A percentile compares a stretch with the other conserved stretches of the same genome.
Evolutionary conservation across 305 asterid genomes (phyloP).

Genomic region (Vinca major): DNA sequence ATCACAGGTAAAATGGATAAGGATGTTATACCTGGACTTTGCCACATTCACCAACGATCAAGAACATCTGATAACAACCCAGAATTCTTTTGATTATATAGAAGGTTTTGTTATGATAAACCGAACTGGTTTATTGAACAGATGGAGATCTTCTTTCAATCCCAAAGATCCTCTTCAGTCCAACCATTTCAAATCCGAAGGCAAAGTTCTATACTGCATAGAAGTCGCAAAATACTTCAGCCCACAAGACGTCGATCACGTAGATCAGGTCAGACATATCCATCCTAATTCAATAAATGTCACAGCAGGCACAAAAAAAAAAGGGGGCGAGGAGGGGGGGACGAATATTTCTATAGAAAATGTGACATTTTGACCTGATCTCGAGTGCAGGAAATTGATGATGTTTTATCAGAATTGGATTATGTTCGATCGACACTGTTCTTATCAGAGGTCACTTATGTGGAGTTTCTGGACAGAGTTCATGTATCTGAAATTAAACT

Average conservation of each 20-base stretch:
- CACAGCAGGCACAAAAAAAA: no score
- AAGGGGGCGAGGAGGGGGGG: no score
- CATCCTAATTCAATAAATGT: no score
- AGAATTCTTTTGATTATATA: conserved; percentile 54
- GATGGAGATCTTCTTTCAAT: conserved; percentile 82
- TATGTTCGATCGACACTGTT: conserved; percentile 65
- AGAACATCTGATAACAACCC: conserved; percentile 55
- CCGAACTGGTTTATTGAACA: conserved; percentile 63
- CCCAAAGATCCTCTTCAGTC: conserved; percentile 72
- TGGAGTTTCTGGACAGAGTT: conserved; percentile 69
- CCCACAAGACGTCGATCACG: conserved; percentile 33
- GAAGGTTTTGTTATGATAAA: conserved; percentile 82
- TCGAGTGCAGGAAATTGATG: conserved; percentile 45
- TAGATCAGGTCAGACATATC: conserved; percentile 39
- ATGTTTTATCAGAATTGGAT: conserved; percentile 43
- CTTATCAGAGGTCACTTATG: conserved; percentile 59
- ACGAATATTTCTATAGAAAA: no score
- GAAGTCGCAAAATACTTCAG: conserved; percentile 77
- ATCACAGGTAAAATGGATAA: conserved; percentile 82
- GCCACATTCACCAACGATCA: conserved; percentile 59
- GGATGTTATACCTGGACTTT: conserved; percentile 76
- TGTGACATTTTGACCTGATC: no score
- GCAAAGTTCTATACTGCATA: conserved; percentile 72
- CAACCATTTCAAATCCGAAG: conserved; percentile 63
- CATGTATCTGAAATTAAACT: conserved; percentile 67